Percentiles rank a stretch among this genome's conserved stretches.
phyloP scores from a whole-genome alignment of 179 eudicot species.

The Gypsophila paniculata region DNA sequence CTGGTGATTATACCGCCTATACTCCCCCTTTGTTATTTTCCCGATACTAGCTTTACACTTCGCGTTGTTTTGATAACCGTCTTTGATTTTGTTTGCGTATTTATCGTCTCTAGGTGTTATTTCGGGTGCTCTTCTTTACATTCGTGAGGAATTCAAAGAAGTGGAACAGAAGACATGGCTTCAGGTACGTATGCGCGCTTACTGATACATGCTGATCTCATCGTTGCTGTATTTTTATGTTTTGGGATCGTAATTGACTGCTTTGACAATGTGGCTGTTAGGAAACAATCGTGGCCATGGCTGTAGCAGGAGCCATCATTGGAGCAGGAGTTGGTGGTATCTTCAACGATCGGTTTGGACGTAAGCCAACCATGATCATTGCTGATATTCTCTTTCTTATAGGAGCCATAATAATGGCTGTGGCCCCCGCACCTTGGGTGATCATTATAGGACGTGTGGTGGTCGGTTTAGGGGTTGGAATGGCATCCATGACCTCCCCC shows the following conservation, averaged over 20 bases:
- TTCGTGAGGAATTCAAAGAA: constrained; percentile 53
- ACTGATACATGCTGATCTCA: too few species aligned
- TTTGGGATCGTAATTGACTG: too few species aligned
- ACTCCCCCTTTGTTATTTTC: too few species aligned
- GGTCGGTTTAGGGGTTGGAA: constrained; percentile 68
- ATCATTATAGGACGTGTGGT: constrained; percentile 58
- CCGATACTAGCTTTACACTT: too few species aligned
- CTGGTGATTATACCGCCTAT: constrained; percentile 36
- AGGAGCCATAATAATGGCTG: constrained; percentile 57
- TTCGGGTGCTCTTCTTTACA: constrained; percentile 74
- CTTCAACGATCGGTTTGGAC: constrained; percentile 54
- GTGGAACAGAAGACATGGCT: constrained; percentile 55
- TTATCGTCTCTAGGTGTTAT: constrained; percentile 80
- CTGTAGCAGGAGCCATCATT: constrained; percentile 67
- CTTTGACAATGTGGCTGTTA: neutral
- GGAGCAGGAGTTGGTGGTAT: constrained; percentile 66
- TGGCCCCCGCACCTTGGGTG: constrained; percentile 49
- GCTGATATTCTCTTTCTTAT: constrained; percentile 53
- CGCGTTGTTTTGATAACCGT: too few species aligned
- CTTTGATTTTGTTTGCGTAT: too few species aligned
- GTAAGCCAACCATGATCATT: constrained; percentile 47
- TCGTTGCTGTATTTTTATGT: neutral
- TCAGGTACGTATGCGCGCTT: constrained; percentile 30
- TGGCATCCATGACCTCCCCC: constrained; percentile 80
- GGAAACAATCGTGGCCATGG: constrained; percentile 80